phyloP scores from a whole-genome alignment of 164 flowering plant genomes.

The Piper betle region DNA sequence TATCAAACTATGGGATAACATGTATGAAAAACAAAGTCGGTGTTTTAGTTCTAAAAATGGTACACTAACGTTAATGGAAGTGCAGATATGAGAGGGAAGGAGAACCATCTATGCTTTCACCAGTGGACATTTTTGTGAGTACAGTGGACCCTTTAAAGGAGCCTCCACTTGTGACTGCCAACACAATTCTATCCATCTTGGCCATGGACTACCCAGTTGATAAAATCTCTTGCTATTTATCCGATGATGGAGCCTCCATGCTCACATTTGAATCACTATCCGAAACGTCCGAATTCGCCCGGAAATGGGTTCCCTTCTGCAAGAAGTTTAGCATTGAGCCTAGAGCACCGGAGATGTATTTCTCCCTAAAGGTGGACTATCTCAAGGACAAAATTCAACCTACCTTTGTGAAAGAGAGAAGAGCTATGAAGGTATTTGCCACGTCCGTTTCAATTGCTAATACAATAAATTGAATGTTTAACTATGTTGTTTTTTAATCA shows the following conservation, averaged over 20 bases:
- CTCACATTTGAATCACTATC: constrained; percentile 83
- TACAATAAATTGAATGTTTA: too few species aligned
- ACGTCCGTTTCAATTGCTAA: neutral
- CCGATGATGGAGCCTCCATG: constrained; percentile 98
- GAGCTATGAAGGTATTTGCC: constrained; percentile 91
- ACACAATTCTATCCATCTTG: constrained; percentile 77
- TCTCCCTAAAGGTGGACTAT: constrained; percentile 72
- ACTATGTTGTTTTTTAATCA: too few species aligned
- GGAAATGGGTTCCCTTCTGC: constrained; percentile 97
- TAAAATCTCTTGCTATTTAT: constrained; percentile 83
- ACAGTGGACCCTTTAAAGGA: constrained; percentile 97
- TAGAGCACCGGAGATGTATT: constrained; percentile 92
- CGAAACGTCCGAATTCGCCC: constrained; percentile 86
- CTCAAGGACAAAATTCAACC: constrained; percentile 96
- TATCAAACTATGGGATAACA: too few species aligned
- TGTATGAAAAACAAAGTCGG: too few species aligned
- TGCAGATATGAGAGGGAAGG: constrained; percentile 89
- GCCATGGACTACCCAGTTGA: constrained; percentile 95
- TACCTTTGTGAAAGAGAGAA: constrained; percentile 85
- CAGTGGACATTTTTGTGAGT: constrained; percentile 84
- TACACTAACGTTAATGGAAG: too few species aligned
- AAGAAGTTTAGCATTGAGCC: constrained; percentile 86
- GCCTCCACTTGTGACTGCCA: constrained; percentile 88
- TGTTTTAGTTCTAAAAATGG: too few species aligned
- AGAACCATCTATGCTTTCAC: constrained; percentile 69